A percentile compares a stretch with the other conserved stretches of the same genome.
These are phyloP conservation scores for Aspergillus incahuasiensis DNA, from an alignment of 495 filamentous ascomycete genomes.

Conservation along the genomic window DNA sequence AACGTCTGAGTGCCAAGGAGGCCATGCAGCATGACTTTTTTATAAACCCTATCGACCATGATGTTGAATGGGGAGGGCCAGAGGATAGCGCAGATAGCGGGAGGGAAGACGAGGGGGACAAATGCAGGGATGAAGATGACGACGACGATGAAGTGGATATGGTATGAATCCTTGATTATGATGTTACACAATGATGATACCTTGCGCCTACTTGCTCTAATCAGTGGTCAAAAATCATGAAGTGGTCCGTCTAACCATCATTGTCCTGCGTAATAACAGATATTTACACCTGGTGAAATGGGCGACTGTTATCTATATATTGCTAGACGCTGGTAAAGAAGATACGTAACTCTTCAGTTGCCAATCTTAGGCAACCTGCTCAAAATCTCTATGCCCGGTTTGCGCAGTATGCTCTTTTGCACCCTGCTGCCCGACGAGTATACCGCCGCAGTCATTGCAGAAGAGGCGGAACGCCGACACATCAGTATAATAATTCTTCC, in stretches of 20 bases:
- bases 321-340: no score
- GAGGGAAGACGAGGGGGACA: conserved; percentile 32
- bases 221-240: background rate
- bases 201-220: conserved; percentile 1
- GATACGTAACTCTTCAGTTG: no score
- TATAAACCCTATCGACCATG: conserved; percentile 43
- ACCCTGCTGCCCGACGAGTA: conserved; percentile 68
- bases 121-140: conserved; percentile 37
- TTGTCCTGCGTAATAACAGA: background rate
- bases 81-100: conserved; percentile 39
- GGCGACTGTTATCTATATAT: background rate
- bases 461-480: conserved; percentile 76
- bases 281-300: background rate
- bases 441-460: conserved; percentile 71
- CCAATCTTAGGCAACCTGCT: conserved; percentile 53
- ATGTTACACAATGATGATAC: conserved; percentile 23
- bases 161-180: conserved; percentile 28
- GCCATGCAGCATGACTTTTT: conserved; percentile 65
- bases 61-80: conserved; percentile 43
- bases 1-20: conserved; percentile 53
- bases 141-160: conserved; percentile 45
- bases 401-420: conserved; percentile 62
- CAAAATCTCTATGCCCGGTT: conserved; percentile 69
- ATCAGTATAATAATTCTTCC: conserved; percentile 85
- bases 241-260: no score